A percentile compares a stretch with the other conserved stretches of the same genome.
phyloP scores from a whole-genome alignment of 2,329 filamentous ascomycete species.

The Pseudogymnoascus sp. region DNA sequence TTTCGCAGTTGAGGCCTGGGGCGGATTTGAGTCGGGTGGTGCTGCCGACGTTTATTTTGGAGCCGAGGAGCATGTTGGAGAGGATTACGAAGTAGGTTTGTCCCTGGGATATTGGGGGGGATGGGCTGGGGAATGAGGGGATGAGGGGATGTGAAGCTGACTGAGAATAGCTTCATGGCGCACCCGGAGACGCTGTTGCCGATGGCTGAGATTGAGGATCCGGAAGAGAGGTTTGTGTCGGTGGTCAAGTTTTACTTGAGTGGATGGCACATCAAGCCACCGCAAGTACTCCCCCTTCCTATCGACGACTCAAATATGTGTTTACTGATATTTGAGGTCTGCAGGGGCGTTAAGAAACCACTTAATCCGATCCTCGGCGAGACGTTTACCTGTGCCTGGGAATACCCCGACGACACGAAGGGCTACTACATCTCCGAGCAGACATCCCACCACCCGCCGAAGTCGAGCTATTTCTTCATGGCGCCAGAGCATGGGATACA shows the following conservation, averaged over 20 bases:
- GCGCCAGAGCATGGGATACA: slow-evolving; percentile 87
- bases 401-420: slow-evolving; percentile 72
- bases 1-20: slow-evolving; percentile 89
- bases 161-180: slow-evolving; percentile 79
- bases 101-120: not conserved
- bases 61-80: slow-evolving; percentile 96
- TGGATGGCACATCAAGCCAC: slow-evolving; percentile 97
- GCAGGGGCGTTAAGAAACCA: slow-evolving; percentile 92
- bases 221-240: slow-evolving; percentile 79
- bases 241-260: slow-evolving; percentile 98
- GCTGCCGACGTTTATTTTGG: slow-evolving; percentile 93
- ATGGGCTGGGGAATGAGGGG: slow-evolving; percentile 9
- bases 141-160: slow-evolving; percentile 8
- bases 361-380: slow-evolving; percentile 95
- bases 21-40: slow-evolving; percentile 92
- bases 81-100: slow-evolving; percentile 85
- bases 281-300: slow-evolving; percentile 48
- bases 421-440: slow-evolving; percentile 97
- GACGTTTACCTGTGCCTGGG: slow-evolving; percentile 92
- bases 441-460: slow-evolving; percentile 95
- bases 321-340: not conserved
- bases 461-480: slow-evolving; percentile 99
- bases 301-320: not conserved
- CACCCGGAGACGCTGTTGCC: slow-evolving; percentile 91
- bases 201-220: slow-evolving; percentile 82